phyloP scores from a whole-genome alignment of 2,329 filamentous ascomycete species.

The Aspergillus sp. region DNA sequence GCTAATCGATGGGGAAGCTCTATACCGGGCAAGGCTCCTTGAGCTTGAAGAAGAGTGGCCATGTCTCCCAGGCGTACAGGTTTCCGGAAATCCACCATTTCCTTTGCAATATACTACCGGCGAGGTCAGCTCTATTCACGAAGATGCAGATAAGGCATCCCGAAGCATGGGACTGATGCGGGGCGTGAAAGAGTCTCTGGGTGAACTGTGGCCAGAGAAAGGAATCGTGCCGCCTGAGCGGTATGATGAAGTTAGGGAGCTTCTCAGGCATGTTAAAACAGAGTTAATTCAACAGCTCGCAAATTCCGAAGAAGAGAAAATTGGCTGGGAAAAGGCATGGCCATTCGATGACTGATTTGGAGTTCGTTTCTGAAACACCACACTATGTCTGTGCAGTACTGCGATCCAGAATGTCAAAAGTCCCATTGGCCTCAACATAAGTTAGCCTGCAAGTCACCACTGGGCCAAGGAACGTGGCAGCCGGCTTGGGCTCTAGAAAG shows the following conservation, averaged over 20 bases:
- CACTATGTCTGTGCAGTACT: constrained; percentile 8
- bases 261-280: constrained; percentile 15
- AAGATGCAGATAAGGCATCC: constrained; percentile 15
- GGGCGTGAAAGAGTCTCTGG: constrained; percentile 14
- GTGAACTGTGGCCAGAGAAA: constrained; percentile 21
- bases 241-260: constrained; percentile 17
- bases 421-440: constrained; percentile 11
- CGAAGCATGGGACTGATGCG: constrained; percentile 17
- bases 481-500: constrained; percentile 1
- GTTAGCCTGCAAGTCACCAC: background rate
- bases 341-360: constrained; percentile 33
- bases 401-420: constrained; percentile 9
- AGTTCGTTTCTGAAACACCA: background rate
- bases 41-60: constrained; percentile 17
- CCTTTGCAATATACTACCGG: constrained; percentile 13
- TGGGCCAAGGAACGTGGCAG: constrained; percentile 6
- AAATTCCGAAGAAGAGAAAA: constrained; percentile 14
- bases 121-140: constrained; percentile 9
- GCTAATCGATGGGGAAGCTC: constrained; percentile 17
- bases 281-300: constrained; percentile 16
- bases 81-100: constrained; percentile 12
- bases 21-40: constrained; percentile 13
- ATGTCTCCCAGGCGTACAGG: constrained; percentile 14
- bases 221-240: constrained; percentile 15
- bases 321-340: constrained; percentile 22